Base-by-base conservation (phyloP, 306 rosid species). In the Vigna trinervia region DNA sequence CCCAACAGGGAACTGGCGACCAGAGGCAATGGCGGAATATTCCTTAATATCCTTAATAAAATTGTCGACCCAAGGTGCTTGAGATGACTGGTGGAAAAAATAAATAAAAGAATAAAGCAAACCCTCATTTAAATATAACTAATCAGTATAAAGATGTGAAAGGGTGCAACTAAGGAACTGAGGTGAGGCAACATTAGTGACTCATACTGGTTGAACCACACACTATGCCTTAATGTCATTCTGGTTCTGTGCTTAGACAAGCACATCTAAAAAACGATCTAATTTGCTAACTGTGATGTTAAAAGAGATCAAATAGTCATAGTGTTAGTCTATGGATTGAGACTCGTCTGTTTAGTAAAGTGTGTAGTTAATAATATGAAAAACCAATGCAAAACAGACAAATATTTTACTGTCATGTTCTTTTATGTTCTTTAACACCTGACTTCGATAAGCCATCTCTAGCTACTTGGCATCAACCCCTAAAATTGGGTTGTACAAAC, bases 41-140 rank as follows among this genome's bases (percentile, higher is more conserved):
- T 73, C 85, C 73, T 83, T 83, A 80, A 86, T 77, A 73, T 80
- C 81, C 76, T 14, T 61, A 20, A 80, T 38, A 62, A 86, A 86
- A 57, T 50, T 69, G 63, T 86, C 82, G 75, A 79, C 15, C 4
- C 67, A 75, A 47, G 71, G 60, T 36, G 69, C 84, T 58, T 48
- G 80, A 78, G 80, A 32, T 72, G 60, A 8, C 89, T 86, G 76
- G 19, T 47, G 65, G 32, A 54, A 86, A 15, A 68, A 54, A 68
- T 50, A 41, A 12, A 11, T 41, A 65, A 51, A 74, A 71, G 61
- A 46, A 30, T 47, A 65, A 71, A 39, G 32, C 51, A 47, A 26
- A 57, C 15, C 12, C 22, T 56, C 32, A 12, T 65, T 41, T 20
- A 52, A 68, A 68, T 54, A 13, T 8, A 75, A 34, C 17, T 53